Percentiles rank a stretch among this genome's conserved stretches.
Conservation (phyloP, 2,329 filamentous ascomycete species). For the Talaromyces islandicus region DNA sequence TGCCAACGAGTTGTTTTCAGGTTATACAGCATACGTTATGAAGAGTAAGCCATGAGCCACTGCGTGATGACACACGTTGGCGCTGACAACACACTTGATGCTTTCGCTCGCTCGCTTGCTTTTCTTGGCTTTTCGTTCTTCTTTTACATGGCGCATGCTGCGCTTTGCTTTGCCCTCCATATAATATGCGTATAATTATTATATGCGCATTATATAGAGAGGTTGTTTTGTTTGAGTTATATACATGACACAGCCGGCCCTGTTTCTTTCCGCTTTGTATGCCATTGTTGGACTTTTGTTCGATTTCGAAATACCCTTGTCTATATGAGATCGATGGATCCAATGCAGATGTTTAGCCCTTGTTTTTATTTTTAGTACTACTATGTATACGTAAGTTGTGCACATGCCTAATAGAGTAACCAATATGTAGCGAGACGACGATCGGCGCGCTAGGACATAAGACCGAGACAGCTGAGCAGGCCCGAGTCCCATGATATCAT, state of each 20-base stretch:
- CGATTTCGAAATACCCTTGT: slow-evolving; percentile 11
- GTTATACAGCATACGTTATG: not conserved
- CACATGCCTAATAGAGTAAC: not conserved
- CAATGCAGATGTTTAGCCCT: slow-evolving; percentile 1
- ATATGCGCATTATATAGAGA: not conserved
- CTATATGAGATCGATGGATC: slow-evolving; percentile 1
- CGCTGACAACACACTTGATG: not conserved
- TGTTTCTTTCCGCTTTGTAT: slow-evolving; percentile 11
- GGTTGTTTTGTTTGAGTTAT: not conserved
- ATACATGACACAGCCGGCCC: slow-evolving; percentile 7
- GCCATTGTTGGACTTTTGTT: slow-evolving; percentile 18
- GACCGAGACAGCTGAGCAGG: not conserved
- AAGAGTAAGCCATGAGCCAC: not conserved
- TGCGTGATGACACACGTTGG: not conserved
- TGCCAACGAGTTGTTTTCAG: not conserved
- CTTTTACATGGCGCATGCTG: not conserved
- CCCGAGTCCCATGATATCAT: not conserved
- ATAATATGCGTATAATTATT: not conserved
- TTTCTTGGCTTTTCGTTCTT: slow-evolving; percentile 11
- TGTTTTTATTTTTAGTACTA: not conserved
- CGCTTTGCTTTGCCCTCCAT: not conserved
- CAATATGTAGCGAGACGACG: not conserved
- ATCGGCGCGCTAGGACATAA: not conserved
- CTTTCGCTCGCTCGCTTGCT: not conserved
- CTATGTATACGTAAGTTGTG: not conserved